Conservation (phyloP, 2,329 filamentous ascomycete species). For the Rhexocercosporidium sp. region DNA sequence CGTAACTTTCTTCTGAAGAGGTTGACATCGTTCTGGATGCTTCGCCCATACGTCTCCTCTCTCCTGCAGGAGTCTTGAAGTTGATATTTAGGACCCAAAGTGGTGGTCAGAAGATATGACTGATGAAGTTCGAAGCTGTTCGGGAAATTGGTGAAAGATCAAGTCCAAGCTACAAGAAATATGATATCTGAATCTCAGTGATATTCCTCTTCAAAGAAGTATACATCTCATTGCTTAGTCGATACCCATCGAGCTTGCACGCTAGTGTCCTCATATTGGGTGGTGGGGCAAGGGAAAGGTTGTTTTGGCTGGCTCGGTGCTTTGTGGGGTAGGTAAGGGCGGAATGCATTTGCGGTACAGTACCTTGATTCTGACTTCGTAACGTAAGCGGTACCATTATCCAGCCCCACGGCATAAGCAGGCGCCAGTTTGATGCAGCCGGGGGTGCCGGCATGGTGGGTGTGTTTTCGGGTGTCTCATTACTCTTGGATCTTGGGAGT, state of each 20-base stretch:
- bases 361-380: too few relatives aligned
- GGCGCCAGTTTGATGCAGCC: not conserved
- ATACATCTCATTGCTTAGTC: not conserved
- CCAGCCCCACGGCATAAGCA: constrained; percentile 16
- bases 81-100: too few relatives aligned
- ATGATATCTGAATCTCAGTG: not conserved
- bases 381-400: constrained; percentile 7
- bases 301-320: not conserved
- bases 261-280: constrained; percentile 15
- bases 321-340: constrained; percentile 15
- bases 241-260: not conserved
- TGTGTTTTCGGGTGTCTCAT: not conserved
- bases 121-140: too few relatives aligned
- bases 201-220: not conserved
- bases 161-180: too few relatives aligned
- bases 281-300: constrained; percentile 14
- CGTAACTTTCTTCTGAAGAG: constrained; percentile 15
- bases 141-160: too few relatives aligned
- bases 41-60: not conserved
- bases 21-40: not conserved
- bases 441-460: not conserved
- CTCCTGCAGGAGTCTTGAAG: not conserved
- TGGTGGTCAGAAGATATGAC: too few relatives aligned
- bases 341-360: not conserved
- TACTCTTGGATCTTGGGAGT: not conserved